phyloP scores from a whole-genome alignment of 495 filamentous ascomycete species.

The Aspergillus panamensis region DNA sequence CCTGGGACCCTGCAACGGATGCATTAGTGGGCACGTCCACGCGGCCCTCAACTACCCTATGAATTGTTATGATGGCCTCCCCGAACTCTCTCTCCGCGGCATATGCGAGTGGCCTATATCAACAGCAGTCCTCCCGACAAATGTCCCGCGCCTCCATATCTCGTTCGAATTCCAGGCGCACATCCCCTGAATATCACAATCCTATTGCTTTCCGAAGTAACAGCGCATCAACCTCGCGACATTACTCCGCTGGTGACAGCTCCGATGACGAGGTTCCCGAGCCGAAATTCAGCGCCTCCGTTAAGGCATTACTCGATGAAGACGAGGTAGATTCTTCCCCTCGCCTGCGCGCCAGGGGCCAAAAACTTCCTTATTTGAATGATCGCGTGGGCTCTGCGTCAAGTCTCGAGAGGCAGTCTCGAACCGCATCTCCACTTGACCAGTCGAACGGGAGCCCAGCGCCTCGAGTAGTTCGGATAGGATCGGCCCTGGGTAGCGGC shows the following conservation, averaged over 20 bases:
- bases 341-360: slow-evolving; percentile 40
- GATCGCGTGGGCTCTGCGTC: slow-evolving; percentile 23
- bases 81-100: slow-evolving; percentile 38
- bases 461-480: slow-evolving; percentile 58
- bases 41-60: slow-evolving; percentile 11
- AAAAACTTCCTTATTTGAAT: slow-evolving; percentile 30
- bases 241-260: slow-evolving; percentile 58
- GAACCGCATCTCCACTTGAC: slow-evolving; percentile 39
- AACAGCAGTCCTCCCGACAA: slow-evolving; percentile 34
- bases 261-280: slow-evolving; percentile 72
- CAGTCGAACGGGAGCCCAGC: slow-evolving; percentile 44
- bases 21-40: slow-evolving; percentile 20
- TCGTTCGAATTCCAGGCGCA: slow-evolving; percentile 41
- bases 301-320: slow-evolving; percentile 70
- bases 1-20: slow-evolving; percentile 15
- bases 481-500: slow-evolving; percentile 35
- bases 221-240: slow-evolving; percentile 23
- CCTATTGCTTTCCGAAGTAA: slow-evolving; percentile 20
- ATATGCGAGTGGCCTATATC: slow-evolving; percentile 35
- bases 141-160: slow-evolving; percentile 43
- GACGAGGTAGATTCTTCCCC: slow-evolving; percentile 56
- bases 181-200: slow-evolving; percentile 34
- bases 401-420: slow-evolving; percentile 37
- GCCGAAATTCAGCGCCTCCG: slow-evolving; percentile 75
- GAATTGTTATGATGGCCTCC: slow-evolving; percentile 36